phyloP scores from a whole-genome alignment of 192 early-diverging fungal genomes.

The Kappamyces sp. region DNA sequence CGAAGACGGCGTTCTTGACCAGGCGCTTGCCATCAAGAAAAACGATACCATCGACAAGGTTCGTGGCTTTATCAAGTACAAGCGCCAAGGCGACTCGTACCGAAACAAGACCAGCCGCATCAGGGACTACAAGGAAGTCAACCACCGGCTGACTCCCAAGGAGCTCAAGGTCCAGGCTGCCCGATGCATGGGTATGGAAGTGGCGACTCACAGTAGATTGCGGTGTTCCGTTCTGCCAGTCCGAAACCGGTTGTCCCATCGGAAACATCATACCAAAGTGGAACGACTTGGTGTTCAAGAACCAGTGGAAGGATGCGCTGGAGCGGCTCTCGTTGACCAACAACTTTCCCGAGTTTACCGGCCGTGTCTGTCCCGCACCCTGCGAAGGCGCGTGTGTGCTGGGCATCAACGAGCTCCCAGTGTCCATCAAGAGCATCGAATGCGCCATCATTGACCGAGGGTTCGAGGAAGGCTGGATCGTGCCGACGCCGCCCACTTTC shows the following conservation, averaged over 20 bases:
- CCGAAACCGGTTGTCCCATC: conserved; percentile 94
- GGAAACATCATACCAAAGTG: conserved; percentile 99
- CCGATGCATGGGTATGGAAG: conserved; percentile 77
- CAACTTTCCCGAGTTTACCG: conserved; percentile 99
- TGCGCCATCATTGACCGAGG: conserved; percentile 96
- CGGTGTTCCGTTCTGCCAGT: conserved; percentile 98
- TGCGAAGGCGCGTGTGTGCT: conserved; percentile 95
- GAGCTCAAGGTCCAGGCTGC: conserved; percentile 90
- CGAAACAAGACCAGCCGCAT: conserved; percentile 74
- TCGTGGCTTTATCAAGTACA: conserved; percentile 92
- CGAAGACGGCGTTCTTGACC: conserved; percentile 83
- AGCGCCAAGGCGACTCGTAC: conserved; percentile 80
- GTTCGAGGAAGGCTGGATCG: conserved; percentile 96
- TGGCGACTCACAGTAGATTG: conserved; percentile 38
- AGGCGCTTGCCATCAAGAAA: conserved; percentile 64
- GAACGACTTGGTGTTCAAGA: conserved; percentile 94
- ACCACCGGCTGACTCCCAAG: conserved; percentile 70
- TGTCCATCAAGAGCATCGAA: conserved; percentile 96
- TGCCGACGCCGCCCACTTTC: conserved; percentile 67
- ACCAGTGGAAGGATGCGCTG: conserved; percentile 94
- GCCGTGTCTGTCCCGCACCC: conserved; percentile 96
- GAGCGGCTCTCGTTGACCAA: conserved; percentile 92
- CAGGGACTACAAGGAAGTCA: conserved; percentile 94
- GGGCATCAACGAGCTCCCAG: conserved; percentile 91
- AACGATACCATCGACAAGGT: conserved; percentile 83